Conservation (phyloP, 2,329 filamentous ascomycete genomes). For the Epichloe baconii region DNA sequence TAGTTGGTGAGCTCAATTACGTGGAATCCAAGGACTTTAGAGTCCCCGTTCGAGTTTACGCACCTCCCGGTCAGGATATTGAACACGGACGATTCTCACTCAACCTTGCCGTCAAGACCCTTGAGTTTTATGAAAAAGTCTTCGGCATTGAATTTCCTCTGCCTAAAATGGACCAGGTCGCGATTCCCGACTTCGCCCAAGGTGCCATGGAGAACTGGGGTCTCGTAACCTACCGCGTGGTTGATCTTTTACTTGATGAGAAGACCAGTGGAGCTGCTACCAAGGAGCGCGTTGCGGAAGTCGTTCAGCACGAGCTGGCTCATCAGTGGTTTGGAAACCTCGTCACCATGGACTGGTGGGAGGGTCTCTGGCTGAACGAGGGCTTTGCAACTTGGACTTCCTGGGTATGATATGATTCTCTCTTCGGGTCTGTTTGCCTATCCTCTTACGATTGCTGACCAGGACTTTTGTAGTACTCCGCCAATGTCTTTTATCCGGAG, state of each 20-base stretch:
- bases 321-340: constrained; percentile 98
- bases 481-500: constrained; percentile 90
- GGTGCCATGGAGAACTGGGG: constrained; percentile 99
- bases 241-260: constrained; percentile 72
- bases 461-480: constrained; percentile 48
- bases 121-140: constrained; percentile 86
- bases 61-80: constrained; percentile 78
- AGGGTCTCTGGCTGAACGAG: constrained; percentile 92
- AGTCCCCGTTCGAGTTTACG: constrained; percentile 86
- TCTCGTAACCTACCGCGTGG: constrained; percentile 84
- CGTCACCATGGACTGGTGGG: constrained; percentile 98
- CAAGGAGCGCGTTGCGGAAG: constrained; percentile 88
- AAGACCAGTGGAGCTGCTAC: constrained; percentile 78
- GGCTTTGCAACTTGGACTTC: constrained; percentile 54
- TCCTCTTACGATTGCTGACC: neutral
- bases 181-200: constrained; percentile 88
- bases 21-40: constrained; percentile 88
- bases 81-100: constrained; percentile 85
- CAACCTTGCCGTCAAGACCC: constrained; percentile 74
- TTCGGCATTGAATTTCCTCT: constrained; percentile 52
- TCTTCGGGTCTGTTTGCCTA: neutral
- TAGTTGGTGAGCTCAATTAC: constrained; percentile 86
- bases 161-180: constrained; percentile 50
- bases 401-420: constrained; percentile 11
- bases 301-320: constrained; percentile 91